phyloP scores from a whole-genome alignment of 139 green algal species.

The Chlorella vulgaris region DNA sequence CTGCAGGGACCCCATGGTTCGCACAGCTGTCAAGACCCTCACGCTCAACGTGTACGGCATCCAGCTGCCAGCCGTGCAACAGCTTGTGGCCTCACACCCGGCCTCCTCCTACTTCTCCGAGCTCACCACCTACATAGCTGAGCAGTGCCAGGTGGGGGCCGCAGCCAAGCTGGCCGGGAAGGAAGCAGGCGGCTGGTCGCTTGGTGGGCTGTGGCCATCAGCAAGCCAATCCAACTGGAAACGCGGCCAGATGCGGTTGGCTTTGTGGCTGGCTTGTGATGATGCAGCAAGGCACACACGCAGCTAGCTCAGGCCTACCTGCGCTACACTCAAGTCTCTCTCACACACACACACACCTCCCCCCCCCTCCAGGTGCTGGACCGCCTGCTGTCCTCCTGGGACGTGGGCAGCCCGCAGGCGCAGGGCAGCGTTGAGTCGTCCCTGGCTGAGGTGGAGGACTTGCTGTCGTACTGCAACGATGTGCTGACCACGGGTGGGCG shows the following conservation, averaged over 20 bases:
- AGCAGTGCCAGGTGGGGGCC: conserved; percentile 73
- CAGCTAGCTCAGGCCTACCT: too few species aligned
- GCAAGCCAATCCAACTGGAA: too few species aligned
- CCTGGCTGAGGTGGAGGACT: conserved; percentile 92
- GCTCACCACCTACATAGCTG: conserved; percentile 66
- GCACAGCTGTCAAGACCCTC: conserved; percentile 93
- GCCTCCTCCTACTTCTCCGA: conserved; percentile 71
- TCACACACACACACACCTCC: too few species aligned
- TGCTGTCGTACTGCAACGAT: conserved; percentile 94
- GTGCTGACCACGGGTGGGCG: conserved; percentile 74
- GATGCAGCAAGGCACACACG: too few species aligned
- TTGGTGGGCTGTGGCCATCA: background rate
- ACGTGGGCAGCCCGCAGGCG: conserved; percentile 36
- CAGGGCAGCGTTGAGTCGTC: conserved; percentile 73
- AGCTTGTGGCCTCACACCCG: conserved; percentile 66
- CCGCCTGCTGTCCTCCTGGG: conserved; percentile 41
- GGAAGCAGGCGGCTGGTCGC: too few species aligned
- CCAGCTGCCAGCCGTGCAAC: conserved; percentile 67
- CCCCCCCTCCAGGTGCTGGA: conserved; percentile 66
- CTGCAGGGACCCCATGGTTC: conserved; percentile 89
- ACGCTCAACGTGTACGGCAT: conserved; percentile 95
- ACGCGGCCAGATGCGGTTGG: too few species aligned
- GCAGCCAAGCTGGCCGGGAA: background rate
- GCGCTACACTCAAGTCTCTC: too few species aligned
- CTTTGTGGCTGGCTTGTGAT: too few species aligned